A percentile compares a stretch with the other conserved stretches of the same genome.
Evolutionary conservation across 345 rosid species (phyloP).

Genomic region (Raphanus sativus): DNA sequence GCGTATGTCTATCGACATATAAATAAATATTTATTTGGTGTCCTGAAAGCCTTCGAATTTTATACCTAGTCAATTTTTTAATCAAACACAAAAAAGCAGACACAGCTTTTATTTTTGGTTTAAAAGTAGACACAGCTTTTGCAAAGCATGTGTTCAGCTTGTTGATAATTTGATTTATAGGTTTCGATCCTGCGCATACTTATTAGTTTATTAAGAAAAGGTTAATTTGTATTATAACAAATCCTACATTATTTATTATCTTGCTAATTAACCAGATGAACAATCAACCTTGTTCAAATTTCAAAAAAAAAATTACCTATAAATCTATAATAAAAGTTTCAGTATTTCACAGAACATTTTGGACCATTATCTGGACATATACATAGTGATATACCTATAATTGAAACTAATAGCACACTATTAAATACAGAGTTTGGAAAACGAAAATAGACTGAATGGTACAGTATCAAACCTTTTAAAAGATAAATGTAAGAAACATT

Average conservation of each 20-base stretch:
- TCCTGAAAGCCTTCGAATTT: slow-evolving; percentile 27
- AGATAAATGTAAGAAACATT: not conserved
- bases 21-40: not conserved
- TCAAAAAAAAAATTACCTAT: not conserved
- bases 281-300: not conserved
- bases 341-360: not conserved
- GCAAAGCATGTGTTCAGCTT: slow-evolving; percentile 15
- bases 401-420: slow-evolving; percentile 19
- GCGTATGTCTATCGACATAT: not conserved
- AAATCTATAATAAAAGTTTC: not conserved
- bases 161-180: not conserved
- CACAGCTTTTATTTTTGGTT: too few species aligned
- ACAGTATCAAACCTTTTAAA: not conserved
- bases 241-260: not conserved
- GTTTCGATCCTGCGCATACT: not conserved
- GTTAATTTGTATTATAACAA: not conserved
- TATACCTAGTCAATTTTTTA: slow-evolving; percentile 21
- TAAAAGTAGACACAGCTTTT: slow-evolving; percentile 28
- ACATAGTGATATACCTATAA: slow-evolving; percentile 20
- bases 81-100: slow-evolving; percentile 20
- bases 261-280: not conserved
- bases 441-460: not conserved
- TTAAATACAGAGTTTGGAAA: slow-evolving; percentile 21
- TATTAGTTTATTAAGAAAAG: too few species aligned
- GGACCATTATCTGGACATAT: not conserved